Evolutionary conservation across 345 rosid species (phyloP), one percentile per base, ranked within the genome.

Genomic region (Euphorbia pulcherrima): DNA sequence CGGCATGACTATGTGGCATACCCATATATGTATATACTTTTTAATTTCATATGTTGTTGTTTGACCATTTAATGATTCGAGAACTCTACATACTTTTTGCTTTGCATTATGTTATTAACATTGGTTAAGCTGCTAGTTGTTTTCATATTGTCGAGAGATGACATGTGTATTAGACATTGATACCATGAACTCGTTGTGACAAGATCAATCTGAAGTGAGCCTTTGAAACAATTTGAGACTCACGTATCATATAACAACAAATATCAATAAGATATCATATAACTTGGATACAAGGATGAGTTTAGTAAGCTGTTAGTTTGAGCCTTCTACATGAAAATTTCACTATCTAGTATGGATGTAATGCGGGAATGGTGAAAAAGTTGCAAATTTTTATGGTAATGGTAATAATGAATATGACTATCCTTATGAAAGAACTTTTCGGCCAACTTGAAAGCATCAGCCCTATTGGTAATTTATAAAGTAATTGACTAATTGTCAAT

Each of bases 61-160:
- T 64, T 64, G 27, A 39, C 24, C 21, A 30, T 35, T 60, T 33
- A 33, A 8, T 59, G 26, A 18, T 1, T 23, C 8, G 6, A 18
- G 12, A 23, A 24, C 5, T 3, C 7, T 53, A 4, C 3, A 8
- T 23, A 24, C 28, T 23, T 5, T 53, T 20, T 9, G 6, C 60
- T 23, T 20, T 37, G 47, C 48, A 13, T 7, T 5, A 35, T 18
- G 17, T 7, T 17, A 10, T 39, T 61, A 18, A 35, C 17, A 9
- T 40, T 21, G n/a, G 64, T 11, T 60, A 33, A 58, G 64, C 40
- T 35, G 28, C 40, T n/a, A 20, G n/a, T 60, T 14, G 64, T 60
- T 13, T 60, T 33, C n/a, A 24, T 60, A 2, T 60, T 20, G 1
- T 37, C 24, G 5, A 60, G 46, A n/a, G n/a, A 17, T 40, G 3